A percentile compares a stretch with the other conserved stretches of the same genome.
These are phyloP conservation scores for Sclerospora graminicola DNA, from an alignment of 352 stramenopile species.

Conservation along the genomic window DNA sequence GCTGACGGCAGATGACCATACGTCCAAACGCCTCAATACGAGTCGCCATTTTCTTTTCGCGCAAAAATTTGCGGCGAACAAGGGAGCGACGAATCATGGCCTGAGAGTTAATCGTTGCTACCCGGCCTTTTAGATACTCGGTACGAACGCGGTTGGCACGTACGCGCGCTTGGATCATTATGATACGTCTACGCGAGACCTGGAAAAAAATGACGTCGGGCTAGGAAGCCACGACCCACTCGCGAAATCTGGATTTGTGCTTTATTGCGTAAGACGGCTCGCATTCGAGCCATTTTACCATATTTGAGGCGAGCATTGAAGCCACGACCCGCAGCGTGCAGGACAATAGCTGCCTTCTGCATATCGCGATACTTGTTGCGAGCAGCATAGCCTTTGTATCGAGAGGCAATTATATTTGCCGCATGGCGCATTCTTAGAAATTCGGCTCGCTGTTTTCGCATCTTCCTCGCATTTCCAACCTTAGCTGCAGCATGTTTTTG, in stretches of 20 bases:
- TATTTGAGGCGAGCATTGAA: constrained; percentile 80
- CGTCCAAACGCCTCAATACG: constrained; percentile 74
- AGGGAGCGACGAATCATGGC: constrained; percentile 80
- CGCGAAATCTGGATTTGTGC: constrained; percentile 69
- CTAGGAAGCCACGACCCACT: constrained; percentile 64
- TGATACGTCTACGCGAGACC: constrained; percentile 41
- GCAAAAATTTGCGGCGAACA: constrained; percentile 66
- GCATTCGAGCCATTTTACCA: constrained; percentile 74
- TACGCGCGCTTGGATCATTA: constrained; percentile 83
- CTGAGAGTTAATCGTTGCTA: constrained; percentile 82
- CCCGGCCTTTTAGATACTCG: constrained; percentile 76
- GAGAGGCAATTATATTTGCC: constrained; percentile 55
- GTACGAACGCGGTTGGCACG: constrained; percentile 80
- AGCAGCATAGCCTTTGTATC: constrained; percentile 62
- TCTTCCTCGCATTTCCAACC: constrained; percentile 60
- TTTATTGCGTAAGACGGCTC: constrained; percentile 61
- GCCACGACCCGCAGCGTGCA: constrained; percentile 69
- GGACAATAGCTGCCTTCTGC: constrained; percentile 56
- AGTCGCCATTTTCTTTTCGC: constrained; percentile 83
- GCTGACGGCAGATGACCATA: constrained; percentile 69
- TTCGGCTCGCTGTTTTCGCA: constrained; percentile 45
- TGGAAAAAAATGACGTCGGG: constrained; percentile 44
- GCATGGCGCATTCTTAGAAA: constrained; percentile 60
- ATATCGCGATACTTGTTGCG: constrained; percentile 57
- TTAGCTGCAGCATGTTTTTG: constrained; percentile 61